phyloP scores from a whole-genome alignment of 441 rosid genomes.

The Gossypium aridum region DNA sequence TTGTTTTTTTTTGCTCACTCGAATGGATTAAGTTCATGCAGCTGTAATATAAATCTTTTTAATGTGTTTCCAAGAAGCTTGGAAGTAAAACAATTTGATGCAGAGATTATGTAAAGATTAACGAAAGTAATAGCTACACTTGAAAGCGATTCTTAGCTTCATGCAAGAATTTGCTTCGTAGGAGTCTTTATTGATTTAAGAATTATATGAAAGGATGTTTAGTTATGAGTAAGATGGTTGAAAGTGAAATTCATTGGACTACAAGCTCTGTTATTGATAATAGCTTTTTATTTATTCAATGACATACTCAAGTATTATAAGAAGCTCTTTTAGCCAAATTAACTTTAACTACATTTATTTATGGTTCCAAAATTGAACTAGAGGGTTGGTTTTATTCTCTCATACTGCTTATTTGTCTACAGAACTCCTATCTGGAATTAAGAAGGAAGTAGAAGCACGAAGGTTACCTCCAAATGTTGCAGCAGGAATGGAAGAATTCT shows the following conservation, averaged over 20 bases:
- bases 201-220: neutral
- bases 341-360: neutral
- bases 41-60: neutral
- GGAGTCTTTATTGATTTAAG: neutral
- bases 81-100: neutral
- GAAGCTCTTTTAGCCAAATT: no score
- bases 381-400: conserved; percentile 8
- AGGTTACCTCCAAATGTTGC: conserved; percentile 71
- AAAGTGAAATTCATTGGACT: neutral
- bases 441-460: conserved; percentile 68
- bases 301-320: no score
- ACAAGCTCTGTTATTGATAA: neutral
- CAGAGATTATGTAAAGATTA: neutral
- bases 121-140: neutral
- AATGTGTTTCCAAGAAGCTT: neutral
- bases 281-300: neutral
- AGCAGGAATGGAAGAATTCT: conserved; percentile 77
- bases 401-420: conserved; percentile 26
- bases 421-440: conserved; percentile 77
- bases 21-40: neutral
- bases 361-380: neutral
- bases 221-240: neutral
- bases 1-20: neutral
- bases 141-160: neutral
- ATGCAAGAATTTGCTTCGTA: neutral